phyloP scores from a whole-genome alignment of 257 asterid genomes.

The Ophiorrhiza pumila region DNA sequence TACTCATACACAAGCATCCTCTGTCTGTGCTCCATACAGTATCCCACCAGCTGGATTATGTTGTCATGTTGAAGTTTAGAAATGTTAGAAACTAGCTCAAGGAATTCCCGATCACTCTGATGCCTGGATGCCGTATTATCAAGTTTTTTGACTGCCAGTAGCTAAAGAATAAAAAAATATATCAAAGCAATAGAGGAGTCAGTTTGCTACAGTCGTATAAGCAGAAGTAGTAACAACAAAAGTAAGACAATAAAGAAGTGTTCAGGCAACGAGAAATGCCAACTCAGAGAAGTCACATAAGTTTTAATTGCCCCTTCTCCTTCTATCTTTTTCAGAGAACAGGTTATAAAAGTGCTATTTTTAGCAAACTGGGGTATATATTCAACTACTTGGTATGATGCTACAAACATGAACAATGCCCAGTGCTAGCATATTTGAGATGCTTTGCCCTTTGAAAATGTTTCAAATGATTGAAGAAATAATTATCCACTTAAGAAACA shows the following conservation, averaged over 20 bases:
- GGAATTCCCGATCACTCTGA: constrained; percentile 59
- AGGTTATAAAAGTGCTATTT: neutral
- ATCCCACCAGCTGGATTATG: constrained; percentile 68
- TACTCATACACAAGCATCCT: constrained; percentile 67
- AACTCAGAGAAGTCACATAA: neutral
- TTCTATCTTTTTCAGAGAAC: neutral
- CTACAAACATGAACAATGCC: neutral
- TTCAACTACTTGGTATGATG: neutral
- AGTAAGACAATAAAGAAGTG: neutral
- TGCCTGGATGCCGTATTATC: constrained; percentile 42
- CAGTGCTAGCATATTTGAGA: neutral
- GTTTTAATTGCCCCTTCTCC: neutral
- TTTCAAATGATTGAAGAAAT: neutral
- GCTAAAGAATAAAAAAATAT: constrained; percentile 35
- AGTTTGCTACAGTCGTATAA: constrained; percentile 4
- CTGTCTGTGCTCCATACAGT: constrained; percentile 84
- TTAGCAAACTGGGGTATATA: neutral
- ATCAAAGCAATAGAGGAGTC: constrained; percentile 6
- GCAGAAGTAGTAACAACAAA: constrained; percentile 3
- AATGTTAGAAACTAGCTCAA: constrained; percentile 60
- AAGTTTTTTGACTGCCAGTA: constrained; percentile 81
- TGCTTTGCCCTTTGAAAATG: neutral
- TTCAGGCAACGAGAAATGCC: neutral
- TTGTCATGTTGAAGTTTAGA: constrained; percentile 60
- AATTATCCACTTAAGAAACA: neutral